Base-by-base conservation (phyloP, 176 grass and related monocot genomes). In the Avena insularis region DNA sequence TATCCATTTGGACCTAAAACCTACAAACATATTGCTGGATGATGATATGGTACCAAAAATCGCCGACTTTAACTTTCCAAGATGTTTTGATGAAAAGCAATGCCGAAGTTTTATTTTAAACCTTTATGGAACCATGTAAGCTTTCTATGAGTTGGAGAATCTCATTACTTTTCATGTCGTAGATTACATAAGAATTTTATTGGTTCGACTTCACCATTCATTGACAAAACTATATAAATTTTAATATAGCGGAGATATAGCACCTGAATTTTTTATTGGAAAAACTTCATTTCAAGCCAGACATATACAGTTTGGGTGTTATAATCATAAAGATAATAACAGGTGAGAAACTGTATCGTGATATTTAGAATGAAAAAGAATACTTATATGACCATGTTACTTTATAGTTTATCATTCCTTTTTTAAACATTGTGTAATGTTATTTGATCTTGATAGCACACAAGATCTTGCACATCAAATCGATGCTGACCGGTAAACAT, bases 301-400 rank as follows among this genome's bases (percentile, higher is more conserved):
- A 66, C 63, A 66, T 66, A 66, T 66, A 66, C 14, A 66, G 63
- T 66, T 66, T 66, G 63, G 63, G 63, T 66, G 63, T 66, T 66
- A 66, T 65, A 31, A 65, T 31, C 62, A 65, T 64, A 62, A 21
- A 62, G 59, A 62, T 62, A 62, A 9, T 62, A 62, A 62, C 8
- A 62, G 59, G 59, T 29, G 61, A 64, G 61, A 31, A 31, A 2
- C 16, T 0, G 8, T 17, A 19, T 56, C 1, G 9, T 2, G 53
- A 0, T 5, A 16, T 56, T 17, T 4, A 13, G 15, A 56, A 15
- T 54, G 13, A 1, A 15, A 57, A 1, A 57, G 33, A 20, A 5
- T 19, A 57, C 55, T 16, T 19, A 57, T 57, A 57, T 7, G 16
- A 20, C 55, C 19, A 55, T 4, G 17, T 57, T 19, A 57, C 5